Conservation (phyloP, 2,329 filamentous ascomycete genomes). For the Rosellinia necatrix region DNA sequence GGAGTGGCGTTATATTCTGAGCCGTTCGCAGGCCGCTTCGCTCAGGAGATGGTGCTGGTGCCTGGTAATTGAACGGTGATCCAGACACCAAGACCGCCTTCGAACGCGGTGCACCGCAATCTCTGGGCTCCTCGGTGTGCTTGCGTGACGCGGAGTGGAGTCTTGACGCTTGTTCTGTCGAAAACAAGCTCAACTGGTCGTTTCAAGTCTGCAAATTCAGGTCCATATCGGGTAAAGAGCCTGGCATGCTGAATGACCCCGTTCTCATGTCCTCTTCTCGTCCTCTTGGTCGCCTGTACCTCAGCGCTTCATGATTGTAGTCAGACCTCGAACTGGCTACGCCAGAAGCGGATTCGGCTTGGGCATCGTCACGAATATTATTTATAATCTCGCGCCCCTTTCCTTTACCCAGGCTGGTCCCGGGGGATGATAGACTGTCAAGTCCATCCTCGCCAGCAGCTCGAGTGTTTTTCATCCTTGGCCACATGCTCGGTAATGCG, state of each 20-base stretch:
- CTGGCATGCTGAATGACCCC: constrained; percentile 50
- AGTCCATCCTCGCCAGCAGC: constrained; percentile 65
- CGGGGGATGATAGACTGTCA: constrained; percentile 46
- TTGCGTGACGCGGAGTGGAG: not conserved
- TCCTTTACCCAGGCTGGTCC: constrained; percentile 55
- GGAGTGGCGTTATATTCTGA: not conserved
- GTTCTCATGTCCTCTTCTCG: constrained; percentile 42
- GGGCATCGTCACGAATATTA: constrained; percentile 55
- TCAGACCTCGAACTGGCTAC: constrained; percentile 30
- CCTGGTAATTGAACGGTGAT: not conserved
- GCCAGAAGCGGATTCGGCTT: constrained; percentile 47
- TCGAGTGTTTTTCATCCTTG: constrained; percentile 79
- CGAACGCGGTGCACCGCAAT: not conserved
- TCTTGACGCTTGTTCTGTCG: constrained; percentile 1
- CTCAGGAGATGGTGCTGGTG: not conserved
- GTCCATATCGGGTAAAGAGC: constrained; percentile 49
- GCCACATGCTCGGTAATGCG: constrained; percentile 80
- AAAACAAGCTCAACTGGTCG: not conserved
- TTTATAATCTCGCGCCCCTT: constrained; percentile 59
- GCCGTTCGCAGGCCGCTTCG: not conserved
- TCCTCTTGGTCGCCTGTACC: constrained; percentile 46
- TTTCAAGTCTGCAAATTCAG: constrained; percentile 36
- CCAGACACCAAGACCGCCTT: not conserved
- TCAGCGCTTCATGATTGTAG: constrained; percentile 41
- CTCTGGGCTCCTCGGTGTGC: not conserved